Evolutionary conservation across 1,139 yeast genomes (phyloP), one percentile per base, ranked within the genome.

Genomic region (Candida neerlandica): DNA sequence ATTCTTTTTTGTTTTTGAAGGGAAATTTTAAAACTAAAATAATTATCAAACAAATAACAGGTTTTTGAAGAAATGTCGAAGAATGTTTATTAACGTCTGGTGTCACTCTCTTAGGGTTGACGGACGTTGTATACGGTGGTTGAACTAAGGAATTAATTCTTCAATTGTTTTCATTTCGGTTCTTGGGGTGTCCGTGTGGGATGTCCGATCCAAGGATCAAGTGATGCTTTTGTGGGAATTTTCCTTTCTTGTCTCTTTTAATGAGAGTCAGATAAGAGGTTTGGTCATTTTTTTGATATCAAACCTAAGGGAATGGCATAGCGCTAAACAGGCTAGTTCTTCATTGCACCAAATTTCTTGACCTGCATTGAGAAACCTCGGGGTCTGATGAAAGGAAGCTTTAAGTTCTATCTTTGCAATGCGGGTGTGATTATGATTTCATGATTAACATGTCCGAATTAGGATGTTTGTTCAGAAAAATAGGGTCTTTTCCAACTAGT

Each of bases 1-100:
- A 33, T 44, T 38, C 29, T 44, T 38, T 44, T 29, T 38, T 21
- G 15, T 38, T 38, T 44, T 44, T 38, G 46, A 30, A 39, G 43
- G 43, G 42, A 44, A 37, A 19, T 38, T 29, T 15, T 19, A 41
- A 29, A 44, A 19, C 29, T 21, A 33, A 43, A 33, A 43, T 43
- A 38, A 38, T 37, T 15, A 34, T 43, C 32, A 43, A 43, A 43
- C 37, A 34, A 34, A 38, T 14, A 38, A 38, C 41, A 38, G 41
- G 41, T 23, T 21, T 38, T n/a, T 12, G 11, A 41, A 41, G 26
- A 32, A 21, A 32, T 19, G 39, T 5, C 15, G 44, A 42, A 26
- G 44, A 11, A 11, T 7, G 14, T 6, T 15, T 23, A 23, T 23
- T 6, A 23, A 32, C 18, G 38, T 23, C 41, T 38, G 41, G 41